Percentiles rank a stretch among this genome's conserved stretches.
Evolutionary conservation across 768 basidiomycete species (phyloP).

Genomic region (Dacryopinax primogenitus): DNA sequence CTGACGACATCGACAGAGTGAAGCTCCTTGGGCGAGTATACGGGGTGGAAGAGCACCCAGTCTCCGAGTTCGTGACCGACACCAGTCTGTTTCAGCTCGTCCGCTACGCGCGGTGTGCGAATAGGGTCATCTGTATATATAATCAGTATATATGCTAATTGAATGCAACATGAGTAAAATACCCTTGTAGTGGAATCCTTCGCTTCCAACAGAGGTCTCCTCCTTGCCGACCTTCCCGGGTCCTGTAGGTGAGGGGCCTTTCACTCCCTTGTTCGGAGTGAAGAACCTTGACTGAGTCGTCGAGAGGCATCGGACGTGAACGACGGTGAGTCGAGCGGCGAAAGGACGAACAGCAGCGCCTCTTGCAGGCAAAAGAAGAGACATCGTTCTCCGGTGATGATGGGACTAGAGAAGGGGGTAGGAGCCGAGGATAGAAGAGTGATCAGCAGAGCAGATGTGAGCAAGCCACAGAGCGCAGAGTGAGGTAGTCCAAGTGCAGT

Average conservation of each 20-base stretch:
- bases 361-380: not conserved
- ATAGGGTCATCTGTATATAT: conserved; percentile 16
- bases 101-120: not conserved
- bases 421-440: not conserved
- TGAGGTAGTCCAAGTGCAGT: not conserved
- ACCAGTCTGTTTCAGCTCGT: conserved; percentile 20
- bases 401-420: not conserved
- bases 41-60: conserved; percentile 90
- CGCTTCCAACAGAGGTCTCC: conserved; percentile 14
- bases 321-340: not conserved
- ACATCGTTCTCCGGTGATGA: not conserved
- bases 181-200: conserved; percentile 27
- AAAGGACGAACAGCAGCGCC: not conserved
- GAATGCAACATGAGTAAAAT: conserved; percentile 1
- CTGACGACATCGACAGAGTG: conserved; percentile 46
- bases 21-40: conserved; percentile 65
- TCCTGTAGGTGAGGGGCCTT: not conserved
- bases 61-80: conserved; percentile 20
- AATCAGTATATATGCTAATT: conserved; percentile 9
- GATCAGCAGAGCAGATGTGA: not conserved
- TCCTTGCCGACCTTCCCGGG: not conserved
- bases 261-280: not conserved
- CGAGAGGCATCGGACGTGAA: conserved; percentile 3
- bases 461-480: too few species aligned
- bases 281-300: not conserved